Percentiles rank a stretch among this genome's conserved stretches.
phyloP scores from a whole-genome alignment of 495 filamentous ascomycete species.

The Neurospora terricola region DNA sequence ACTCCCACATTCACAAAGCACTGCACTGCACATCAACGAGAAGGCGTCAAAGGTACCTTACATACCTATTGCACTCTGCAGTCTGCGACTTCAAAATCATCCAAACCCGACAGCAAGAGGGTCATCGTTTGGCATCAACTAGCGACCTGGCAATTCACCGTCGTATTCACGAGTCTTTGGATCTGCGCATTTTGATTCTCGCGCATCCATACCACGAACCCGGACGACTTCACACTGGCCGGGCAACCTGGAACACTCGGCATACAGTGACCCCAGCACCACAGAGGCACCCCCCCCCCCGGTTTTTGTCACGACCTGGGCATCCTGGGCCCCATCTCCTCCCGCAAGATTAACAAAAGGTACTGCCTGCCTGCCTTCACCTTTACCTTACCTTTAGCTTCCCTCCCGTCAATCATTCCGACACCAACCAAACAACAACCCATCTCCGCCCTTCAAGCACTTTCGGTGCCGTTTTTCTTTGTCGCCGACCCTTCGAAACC shows the following conservation, averaged over 20 bases:
- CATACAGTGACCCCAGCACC: background rate
- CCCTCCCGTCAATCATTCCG: background rate
- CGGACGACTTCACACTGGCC: background rate
- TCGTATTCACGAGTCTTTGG: background rate
- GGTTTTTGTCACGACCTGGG: background rate
- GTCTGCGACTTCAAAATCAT: background rate
- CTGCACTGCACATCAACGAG: background rate
- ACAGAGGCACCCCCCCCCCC: background rate
- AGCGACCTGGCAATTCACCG: background rate
- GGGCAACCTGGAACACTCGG: background rate
- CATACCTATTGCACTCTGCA: background rate
- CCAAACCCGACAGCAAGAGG: background rate
- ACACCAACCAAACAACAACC: background rate
- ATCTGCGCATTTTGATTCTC: background rate
- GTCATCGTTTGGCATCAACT: background rate
- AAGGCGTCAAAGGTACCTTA: background rate
- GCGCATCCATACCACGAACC: background rate
- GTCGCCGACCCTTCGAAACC: background rate
- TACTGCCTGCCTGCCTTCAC: background rate
- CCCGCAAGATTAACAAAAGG: background rate
- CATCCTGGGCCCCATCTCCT: background rate
- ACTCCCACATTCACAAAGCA: background rate
- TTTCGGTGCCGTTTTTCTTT: background rate
- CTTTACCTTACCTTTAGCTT: background rate
- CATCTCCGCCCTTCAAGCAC: background rate